Conservation (phyloP, 441 rosid species). For the Euphorbia celastroides region DNA sequence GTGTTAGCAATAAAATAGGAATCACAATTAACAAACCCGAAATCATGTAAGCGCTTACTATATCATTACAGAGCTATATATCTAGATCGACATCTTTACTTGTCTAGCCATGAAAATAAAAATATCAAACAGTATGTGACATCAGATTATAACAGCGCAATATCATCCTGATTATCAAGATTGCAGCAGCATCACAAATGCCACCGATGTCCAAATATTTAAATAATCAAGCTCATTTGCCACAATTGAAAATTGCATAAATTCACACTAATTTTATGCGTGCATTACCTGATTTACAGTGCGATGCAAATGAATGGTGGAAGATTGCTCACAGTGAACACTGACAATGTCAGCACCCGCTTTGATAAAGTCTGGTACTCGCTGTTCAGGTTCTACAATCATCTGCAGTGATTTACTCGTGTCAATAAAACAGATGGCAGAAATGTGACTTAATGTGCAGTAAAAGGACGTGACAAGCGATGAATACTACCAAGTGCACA, state of each 20-base stretch:
- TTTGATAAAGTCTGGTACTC: constrained; percentile 87
- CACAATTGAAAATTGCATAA: background rate
- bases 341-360: constrained; percentile 98
- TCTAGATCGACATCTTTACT: constrained; percentile 5
- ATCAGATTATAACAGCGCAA: background rate
- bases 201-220: background rate
- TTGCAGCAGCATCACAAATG: background rate
- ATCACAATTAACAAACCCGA: constrained; percentile 10
- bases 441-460: background rate
- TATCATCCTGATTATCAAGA: background rate
- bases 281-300: constrained; percentile 50
- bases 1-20: constrained; percentile 11
- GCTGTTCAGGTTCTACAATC: constrained; percentile 92
- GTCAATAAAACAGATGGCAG: constrained; percentile 12
- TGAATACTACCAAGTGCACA: constrained; percentile 89
- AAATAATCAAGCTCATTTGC: background rate
- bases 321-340: constrained; percentile 86
- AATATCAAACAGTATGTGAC: background rate
- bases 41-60: background rate
- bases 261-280: constrained; percentile 7
- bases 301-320: constrained; percentile 93
- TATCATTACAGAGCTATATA: constrained; percentile 8
- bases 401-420: constrained; percentile 44
- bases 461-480: constrained; percentile 9
- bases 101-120: background rate